phyloP scores from a whole-genome alignment of 1,139 yeast genomes.

The Protomyces arabidopsidicola region DNA sequence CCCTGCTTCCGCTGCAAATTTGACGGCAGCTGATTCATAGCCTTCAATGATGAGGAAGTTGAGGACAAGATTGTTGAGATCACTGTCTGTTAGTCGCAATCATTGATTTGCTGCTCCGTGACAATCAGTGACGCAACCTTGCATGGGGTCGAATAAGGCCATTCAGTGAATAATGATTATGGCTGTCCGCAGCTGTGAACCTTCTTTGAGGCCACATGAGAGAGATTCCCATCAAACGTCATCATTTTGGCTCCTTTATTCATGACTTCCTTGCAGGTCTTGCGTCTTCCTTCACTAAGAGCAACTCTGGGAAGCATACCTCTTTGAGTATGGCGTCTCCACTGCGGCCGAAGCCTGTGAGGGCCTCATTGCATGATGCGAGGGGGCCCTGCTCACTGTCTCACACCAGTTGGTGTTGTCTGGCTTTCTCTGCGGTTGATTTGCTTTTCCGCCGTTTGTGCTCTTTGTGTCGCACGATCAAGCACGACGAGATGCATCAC shows the following conservation, averaged over 20 bases:
- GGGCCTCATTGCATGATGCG: background rate
- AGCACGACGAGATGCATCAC: background rate
- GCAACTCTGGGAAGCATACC: background rate
- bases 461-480: background rate
- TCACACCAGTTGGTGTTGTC: too few relatives aligned
- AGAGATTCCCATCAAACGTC: constrained; percentile 35
- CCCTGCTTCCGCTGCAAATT: constrained; percentile 42
- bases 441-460: background rate
- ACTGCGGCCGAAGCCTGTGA: background rate
- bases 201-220: constrained; percentile 30
- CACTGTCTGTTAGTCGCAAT: constrained; percentile 31
- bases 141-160: background rate
- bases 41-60: constrained; percentile 44
- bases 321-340: constrained; percentile 1
- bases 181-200: constrained; percentile 13
- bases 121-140: background rate
- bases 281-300: background rate
- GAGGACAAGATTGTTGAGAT: constrained; percentile 41
- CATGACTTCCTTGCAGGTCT: background rate
- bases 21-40: constrained; percentile 41
- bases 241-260: constrained; percentile 22
- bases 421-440: background rate
- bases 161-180: constrained; percentile 26
- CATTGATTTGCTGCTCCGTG: background rate
- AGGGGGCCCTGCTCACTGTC: too few relatives aligned